Conservation (phyloP, 2,329 filamentous ascomycete species). For the Coccinonectria pachysandricola region DNA sequence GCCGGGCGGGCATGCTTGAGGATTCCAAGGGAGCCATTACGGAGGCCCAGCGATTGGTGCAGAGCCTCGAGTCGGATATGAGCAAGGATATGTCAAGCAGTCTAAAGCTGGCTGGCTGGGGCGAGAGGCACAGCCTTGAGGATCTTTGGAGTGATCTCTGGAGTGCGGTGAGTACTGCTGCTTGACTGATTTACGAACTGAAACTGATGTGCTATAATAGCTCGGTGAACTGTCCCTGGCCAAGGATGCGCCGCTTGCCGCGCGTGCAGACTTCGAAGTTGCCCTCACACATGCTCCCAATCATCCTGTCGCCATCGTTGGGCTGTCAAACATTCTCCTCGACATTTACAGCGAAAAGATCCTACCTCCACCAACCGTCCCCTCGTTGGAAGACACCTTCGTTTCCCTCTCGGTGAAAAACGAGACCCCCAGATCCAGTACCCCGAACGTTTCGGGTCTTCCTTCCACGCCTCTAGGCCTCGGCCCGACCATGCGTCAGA, state of each 20-base stretch:
- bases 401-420: constrained; percentile 1
- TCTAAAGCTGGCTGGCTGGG: constrained; percentile 62
- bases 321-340: constrained; percentile 73
- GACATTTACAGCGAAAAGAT: constrained; percentile 69
- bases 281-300: constrained; percentile 71
- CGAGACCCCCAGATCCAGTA: constrained; percentile 2
- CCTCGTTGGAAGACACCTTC: constrained; percentile 25
- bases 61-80: constrained; percentile 58
- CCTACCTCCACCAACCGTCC: constrained; percentile 46
- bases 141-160: constrained; percentile 78
- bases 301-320: constrained; percentile 70
- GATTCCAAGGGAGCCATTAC: constrained; percentile 70
- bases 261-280: constrained; percentile 69
- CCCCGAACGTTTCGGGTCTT: constrained; percentile 17
- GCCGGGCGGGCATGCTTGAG: constrained; percentile 66
- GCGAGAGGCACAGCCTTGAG: constrained; percentile 68
- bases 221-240: constrained; percentile 57
- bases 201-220: constrained; percentile 33
- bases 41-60: constrained; percentile 71
- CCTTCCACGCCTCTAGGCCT: constrained; percentile 39
- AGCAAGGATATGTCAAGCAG: constrained; percentile 50
- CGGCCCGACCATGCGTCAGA: too few species aligned
- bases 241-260: constrained; percentile 53
- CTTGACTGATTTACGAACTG: too few species aligned
- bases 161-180: constrained; percentile 54